Percentiles rank a stretch among this genome's conserved stretches.
phyloP scores from a whole-genome alignment of 108 stramenopile species.

The Cylindrotheca closterium region DNA sequence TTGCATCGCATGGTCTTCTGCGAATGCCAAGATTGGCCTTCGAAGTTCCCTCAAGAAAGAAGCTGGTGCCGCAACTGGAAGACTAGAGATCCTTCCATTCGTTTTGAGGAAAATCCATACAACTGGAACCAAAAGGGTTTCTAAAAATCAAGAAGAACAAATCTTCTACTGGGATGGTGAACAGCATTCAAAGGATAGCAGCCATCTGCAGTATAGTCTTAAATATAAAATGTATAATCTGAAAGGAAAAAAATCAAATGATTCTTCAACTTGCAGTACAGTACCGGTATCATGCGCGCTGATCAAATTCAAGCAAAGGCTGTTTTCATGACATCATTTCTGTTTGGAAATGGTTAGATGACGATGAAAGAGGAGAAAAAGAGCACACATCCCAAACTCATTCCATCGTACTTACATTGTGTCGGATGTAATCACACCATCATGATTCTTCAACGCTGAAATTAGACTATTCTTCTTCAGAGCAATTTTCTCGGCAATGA shows the following conservation, averaged over 20 bases:
- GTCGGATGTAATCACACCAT: constrained; percentile 30
- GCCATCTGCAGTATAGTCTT: too few relatives aligned
- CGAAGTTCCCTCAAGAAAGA: constrained; percentile 41
- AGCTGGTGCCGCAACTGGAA: constrained; percentile 47
- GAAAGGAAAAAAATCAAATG: too few relatives aligned
- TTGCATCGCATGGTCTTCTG: constrained; percentile 53
- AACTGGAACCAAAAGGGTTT: constrained; percentile 36
- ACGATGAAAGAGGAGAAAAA: too few relatives aligned
- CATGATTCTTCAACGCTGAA: constrained; percentile 8
- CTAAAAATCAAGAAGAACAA: background rate
- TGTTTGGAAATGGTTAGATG: too few relatives aligned
- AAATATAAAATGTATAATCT: too few relatives aligned
- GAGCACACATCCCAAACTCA: too few relatives aligned
- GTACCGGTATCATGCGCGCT: too few relatives aligned
- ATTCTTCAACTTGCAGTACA: too few relatives aligned
- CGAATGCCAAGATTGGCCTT: constrained; percentile 62
- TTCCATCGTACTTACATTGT: constrained; percentile 30
- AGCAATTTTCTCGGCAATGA: constrained; percentile 36
- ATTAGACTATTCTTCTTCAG: constrained; percentile 38
- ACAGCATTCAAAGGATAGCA: too few relatives aligned
- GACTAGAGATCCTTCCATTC: constrained; percentile 12
- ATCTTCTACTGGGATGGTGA: too few relatives aligned
- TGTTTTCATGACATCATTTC: too few relatives aligned
- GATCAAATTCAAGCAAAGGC: too few relatives aligned
- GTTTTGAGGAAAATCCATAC: constrained; percentile 33